phyloP scores from a whole-genome alignment of 2,329 filamentous ascomycete genomes.

The Xylariaceae sp. region DNA sequence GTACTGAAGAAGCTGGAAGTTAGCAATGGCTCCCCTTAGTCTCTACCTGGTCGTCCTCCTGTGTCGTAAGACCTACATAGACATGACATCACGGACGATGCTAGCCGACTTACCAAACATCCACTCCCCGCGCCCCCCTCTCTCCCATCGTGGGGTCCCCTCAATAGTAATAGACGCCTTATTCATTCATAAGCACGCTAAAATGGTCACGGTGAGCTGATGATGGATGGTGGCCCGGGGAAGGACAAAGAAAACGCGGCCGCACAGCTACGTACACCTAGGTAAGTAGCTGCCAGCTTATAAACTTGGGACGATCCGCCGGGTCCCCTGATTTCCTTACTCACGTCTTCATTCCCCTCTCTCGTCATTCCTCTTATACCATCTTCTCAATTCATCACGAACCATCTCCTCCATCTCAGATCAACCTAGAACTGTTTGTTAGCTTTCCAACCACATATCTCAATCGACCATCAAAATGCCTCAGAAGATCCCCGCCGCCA shows the following conservation, averaged over 20 bases:
- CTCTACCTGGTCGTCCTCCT: background rate
- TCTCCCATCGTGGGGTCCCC: background rate
- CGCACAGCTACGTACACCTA: background rate
- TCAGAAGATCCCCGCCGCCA: slow-evolving; percentile 51
- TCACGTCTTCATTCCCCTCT: background rate
- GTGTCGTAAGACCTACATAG: slow-evolving; percentile 16
- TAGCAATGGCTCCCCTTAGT: background rate
- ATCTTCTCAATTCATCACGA: too few relatives aligned
- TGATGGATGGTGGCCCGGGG: background rate
- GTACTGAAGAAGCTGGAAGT: background rate
- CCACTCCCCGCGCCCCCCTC: slow-evolving; percentile 18
- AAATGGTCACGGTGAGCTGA: background rate
- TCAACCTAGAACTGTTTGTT: background rate
- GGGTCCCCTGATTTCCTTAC: background rate
- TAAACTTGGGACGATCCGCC: background rate
- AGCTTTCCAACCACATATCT: background rate
- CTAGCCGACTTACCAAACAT: slow-evolving; percentile 5
- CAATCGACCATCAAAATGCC: slow-evolving; percentile 42
- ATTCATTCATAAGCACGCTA: background rate
- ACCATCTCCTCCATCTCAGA: background rate
- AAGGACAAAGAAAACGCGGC: background rate
- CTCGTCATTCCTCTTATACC: background rate
- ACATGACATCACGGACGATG: slow-evolving; percentile 18
- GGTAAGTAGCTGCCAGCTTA: background rate
- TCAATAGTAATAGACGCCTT: background rate